Percentiles rank a stretch among this genome's conserved stretches.
These are phyloP conservation scores for Thelonectria blattea DNA, from an alignment of 2,329 filamentous ascomycete species.

Conservation along the genomic window DNA sequence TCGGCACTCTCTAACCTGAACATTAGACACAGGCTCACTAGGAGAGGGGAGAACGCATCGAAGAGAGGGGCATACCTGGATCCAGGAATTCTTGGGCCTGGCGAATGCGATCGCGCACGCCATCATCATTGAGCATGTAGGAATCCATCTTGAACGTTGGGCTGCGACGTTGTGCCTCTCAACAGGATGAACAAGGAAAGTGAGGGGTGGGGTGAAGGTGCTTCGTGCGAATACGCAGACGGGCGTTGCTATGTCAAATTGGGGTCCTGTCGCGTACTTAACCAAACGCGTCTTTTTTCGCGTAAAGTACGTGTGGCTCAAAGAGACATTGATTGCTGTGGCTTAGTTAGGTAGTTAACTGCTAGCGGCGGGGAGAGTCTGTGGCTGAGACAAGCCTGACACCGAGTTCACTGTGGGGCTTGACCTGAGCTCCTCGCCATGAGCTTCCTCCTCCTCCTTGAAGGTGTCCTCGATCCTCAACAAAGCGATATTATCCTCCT, in stretches of 20 bases:
- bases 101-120: slow-evolving; percentile 81
- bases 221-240: neutral
- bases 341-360: too few relatives aligned
- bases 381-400: neutral
- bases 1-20: slow-evolving; percentile 52
- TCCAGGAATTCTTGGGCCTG: slow-evolving; percentile 93
- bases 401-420: neutral
- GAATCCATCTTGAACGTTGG: slow-evolving; percentile 65
- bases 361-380: neutral
- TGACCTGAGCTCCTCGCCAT: neutral
- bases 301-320: slow-evolving; percentile 34
- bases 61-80: slow-evolving; percentile 69
- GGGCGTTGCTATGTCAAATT: slow-evolving; percentile 31
- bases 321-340: neutral
- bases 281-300: slow-evolving; percentile 32
- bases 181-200: slow-evolving; percentile 14
- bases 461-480: neutral
- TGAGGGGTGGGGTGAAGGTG: slow-evolving; percentile 26
- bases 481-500: neutral
- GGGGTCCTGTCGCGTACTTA: slow-evolving; percentile 18
- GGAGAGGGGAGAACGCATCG: neutral
- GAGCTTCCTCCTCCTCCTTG: neutral
- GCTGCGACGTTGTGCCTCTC: slow-evolving; percentile 17
- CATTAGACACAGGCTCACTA: slow-evolving; percentile 18
- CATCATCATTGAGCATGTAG: slow-evolving; percentile 82